Evolutionary conservation across 345 rosid species (phyloP).

Genomic region (Eucalyptus sp.): DNA sequence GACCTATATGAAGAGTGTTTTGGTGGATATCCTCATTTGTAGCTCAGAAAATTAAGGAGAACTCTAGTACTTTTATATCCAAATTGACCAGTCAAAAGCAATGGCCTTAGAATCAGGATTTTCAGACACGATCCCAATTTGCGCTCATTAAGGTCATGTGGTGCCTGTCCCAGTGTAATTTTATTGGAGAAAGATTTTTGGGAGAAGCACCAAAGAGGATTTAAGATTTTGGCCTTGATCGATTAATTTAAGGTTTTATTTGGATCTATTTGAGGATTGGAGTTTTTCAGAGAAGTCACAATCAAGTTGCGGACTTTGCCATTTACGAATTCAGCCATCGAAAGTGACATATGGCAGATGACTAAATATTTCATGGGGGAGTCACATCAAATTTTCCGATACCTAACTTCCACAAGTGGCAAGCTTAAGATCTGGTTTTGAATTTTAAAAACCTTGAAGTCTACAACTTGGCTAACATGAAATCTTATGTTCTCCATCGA

Average conservation of each 20-base stretch:
- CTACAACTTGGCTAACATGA: not conserved
- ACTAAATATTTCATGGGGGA: not conserved
- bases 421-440: not conserved
- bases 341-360: not conserved
- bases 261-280: not conserved
- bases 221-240: not conserved
- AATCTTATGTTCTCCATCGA: not conserved
- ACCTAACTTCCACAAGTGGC: not conserved
- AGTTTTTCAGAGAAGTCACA: not conserved
- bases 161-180: not conserved
- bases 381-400: not conserved
- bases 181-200: not conserved
- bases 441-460: not conserved
- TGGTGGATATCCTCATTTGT: not conserved
- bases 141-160: not conserved
- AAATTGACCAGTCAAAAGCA: not conserved
- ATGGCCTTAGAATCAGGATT: not conserved
- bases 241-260: not conserved
- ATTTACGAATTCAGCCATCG: not conserved
- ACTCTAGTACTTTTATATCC: not conserved
- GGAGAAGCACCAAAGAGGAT: not conserved
- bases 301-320: not conserved
- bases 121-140: not conserved
- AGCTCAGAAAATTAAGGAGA: conserved; percentile 5
- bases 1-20: not conserved